Evolutionary conservation across 2,329 filamentous ascomycete genomes (phyloP).

Genomic region (Conoideocrella luteorostrata): DNA sequence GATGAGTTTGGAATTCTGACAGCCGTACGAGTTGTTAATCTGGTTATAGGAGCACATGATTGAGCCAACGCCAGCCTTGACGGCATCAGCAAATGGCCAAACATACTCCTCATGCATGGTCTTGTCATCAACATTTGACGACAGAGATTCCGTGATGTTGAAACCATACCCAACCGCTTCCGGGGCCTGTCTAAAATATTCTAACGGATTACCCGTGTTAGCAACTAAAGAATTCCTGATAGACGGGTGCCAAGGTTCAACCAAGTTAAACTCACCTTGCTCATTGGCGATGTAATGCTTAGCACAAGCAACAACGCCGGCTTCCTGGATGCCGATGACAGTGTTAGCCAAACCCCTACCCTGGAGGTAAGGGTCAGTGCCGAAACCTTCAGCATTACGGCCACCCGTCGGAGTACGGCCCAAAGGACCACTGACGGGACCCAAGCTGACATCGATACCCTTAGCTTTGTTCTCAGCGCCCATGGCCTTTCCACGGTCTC

Average conservation of each 20-base stretch:
- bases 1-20: slow-evolving; percentile 70
- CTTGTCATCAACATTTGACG: slow-evolving; percentile 63
- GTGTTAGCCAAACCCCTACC: slow-evolving; percentile 67
- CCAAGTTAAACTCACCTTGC: slow-evolving; percentile 38
- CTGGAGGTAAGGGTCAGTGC: slow-evolving; percentile 67
- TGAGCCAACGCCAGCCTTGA: slow-evolving; percentile 58
- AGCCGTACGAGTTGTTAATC: slow-evolving; percentile 73
- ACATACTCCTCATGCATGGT: slow-evolving; percentile 70
- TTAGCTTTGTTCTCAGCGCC: slow-evolving; percentile 64
- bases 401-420: slow-evolving; percentile 41
- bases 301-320: slow-evolving; percentile 75
- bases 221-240: background rate
- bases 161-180: slow-evolving; percentile 49
- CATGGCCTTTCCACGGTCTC: slow-evolving; percentile 40
- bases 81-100: slow-evolving; percentile 72
- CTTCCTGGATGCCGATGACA: slow-evolving; percentile 73
- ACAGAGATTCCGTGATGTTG: slow-evolving; percentile 54
- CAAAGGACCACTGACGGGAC: slow-evolving; percentile 40
- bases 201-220: slow-evolving; percentile 25
- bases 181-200: slow-evolving; percentile 62
- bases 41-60: slow-evolving; percentile 69
- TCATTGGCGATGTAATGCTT: slow-evolving; percentile 73
- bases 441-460: slow-evolving; percentile 67
- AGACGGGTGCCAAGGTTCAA: background rate
- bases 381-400: slow-evolving; percentile 61